Evolutionary conservation across 2,329 filamentous ascomycete genomes (phyloP), one percentile per base, ranked within the genome.

Genomic region (Chaetomiaceae sp.): DNA sequence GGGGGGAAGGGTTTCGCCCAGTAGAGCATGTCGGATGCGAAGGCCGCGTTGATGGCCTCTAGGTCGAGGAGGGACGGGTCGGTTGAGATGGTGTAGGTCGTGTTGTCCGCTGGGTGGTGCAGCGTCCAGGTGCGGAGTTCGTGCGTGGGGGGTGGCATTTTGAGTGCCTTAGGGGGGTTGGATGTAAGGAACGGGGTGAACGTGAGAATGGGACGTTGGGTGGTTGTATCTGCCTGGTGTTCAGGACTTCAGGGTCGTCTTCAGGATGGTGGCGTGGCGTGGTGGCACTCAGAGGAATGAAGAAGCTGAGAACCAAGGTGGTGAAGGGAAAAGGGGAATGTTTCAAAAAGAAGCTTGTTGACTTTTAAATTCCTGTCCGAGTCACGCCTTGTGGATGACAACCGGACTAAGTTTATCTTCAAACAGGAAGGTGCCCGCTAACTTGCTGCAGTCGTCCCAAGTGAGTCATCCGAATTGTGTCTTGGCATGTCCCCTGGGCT

Each of bases 1-100:
- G 75, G 68, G 1, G 79, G 72, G 5, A 82, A 64, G 3, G 75
- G 64, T 39, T 72, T 72, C 19, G 79, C 75, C 81, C 83, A 86
- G 72, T 82, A 83, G 62, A 84, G 67, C 50, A 77, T 65, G 33
- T 83, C 78, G 0, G 75, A 76, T 14, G 63, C 71, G 56, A 85
- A 77, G 19, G 77, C 79, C 5, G 70, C 68, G 59, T 80, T 80
- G 58, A 86, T 68, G 30, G 73, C 73, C 31, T 72, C 64, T 20
- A 77, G 66, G 46, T 82, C 74, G 53, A 86, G 66, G 46, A 79
- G 75, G 9, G 67, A 62, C 25, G 74, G 75, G 61, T 85, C 76
- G 33, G 81, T 85, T 23, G 82, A 85, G 65, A 85, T 70, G 58
- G 83, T 67, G 64, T 80, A 85, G 50, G 73, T 71, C 56, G 75